phyloP scores from a whole-genome alignment of 2,329 filamentous ascomycete genomes.

The Plenodomus tracheiphilus region DNA sequence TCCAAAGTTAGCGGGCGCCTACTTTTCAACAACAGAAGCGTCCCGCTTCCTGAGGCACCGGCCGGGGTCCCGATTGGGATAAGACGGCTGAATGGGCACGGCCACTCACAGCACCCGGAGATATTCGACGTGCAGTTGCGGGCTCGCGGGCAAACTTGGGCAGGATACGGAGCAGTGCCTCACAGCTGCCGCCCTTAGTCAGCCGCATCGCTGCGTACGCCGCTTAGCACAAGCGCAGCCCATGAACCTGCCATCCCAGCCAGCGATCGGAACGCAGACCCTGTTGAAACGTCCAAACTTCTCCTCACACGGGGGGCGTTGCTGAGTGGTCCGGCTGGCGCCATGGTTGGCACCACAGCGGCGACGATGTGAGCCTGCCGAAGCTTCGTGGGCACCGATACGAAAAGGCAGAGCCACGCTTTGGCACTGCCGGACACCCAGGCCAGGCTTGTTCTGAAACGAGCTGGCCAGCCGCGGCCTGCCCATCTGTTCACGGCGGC shows the following conservation, averaged over 20 bases:
- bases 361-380: constrained; percentile 27
- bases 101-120: constrained; percentile 40
- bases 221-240: constrained; percentile 9
- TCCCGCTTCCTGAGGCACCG: constrained; percentile 35
- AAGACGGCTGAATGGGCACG: constrained; percentile 38
- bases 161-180: constrained; percentile 30
- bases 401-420: constrained; percentile 19
- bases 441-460: constrained; percentile 37
- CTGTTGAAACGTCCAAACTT: constrained; percentile 31
- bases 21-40: constrained; percentile 28
- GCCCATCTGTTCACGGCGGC: constrained; percentile 14
- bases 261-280: constrained; percentile 33
- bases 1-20: constrained; percentile 43
- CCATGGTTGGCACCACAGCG: constrained; percentile 39
- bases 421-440: constrained; percentile 18
- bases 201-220: constrained; percentile 16
- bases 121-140: constrained; percentile 29
- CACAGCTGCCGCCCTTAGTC: constrained; percentile 21
- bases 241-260: constrained; percentile 18
- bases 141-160: constrained; percentile 22
- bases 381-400: constrained; percentile 6
- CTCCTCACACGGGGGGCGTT: constrained; percentile 13
- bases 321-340: constrained; percentile 37
- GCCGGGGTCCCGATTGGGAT: constrained; percentile 43
- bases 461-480: constrained; percentile 31